Evolutionary conservation across 805 yeast species (phyloP).

Genomic region (Spathaspora hagerdaliae): DNA sequence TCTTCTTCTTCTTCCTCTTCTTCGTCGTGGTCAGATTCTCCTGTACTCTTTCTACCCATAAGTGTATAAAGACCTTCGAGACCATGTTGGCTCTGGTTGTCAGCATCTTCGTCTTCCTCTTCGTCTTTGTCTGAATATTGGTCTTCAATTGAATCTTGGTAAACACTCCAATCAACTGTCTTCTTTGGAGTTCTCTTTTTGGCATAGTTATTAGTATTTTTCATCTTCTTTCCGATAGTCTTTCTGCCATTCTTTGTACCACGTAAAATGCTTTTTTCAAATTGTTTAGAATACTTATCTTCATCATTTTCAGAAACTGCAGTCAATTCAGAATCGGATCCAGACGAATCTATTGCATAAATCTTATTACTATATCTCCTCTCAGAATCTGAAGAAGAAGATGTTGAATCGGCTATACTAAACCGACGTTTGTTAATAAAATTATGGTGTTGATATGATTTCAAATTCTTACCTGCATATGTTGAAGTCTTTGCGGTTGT

Average conservation of each 20-base stretch:
- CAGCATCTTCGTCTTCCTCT: constrained; percentile 9
- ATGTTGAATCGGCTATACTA: constrained; percentile 32
- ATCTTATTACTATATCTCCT: constrained; percentile 1
- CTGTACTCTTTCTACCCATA: constrained; percentile 8
- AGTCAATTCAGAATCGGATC: constrained; percentile 34
- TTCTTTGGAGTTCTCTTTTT: constrained; percentile 21
- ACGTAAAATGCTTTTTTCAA: background rate
- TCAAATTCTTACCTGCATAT: constrained; percentile 32
- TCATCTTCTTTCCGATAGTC: constrained; percentile 6
- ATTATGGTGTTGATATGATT: constrained; percentile 14
- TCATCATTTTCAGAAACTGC: constrained; percentile 30
- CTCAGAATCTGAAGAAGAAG: constrained; percentile 21
- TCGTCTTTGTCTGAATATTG: constrained; percentile 11
- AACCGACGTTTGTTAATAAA: constrained; percentile 21
- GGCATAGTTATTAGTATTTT: constrained; percentile 6
- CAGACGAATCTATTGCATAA: constrained; percentile 1
- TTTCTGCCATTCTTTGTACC: constrained; percentile 8
- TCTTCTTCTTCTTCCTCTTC: constrained; percentile 16
- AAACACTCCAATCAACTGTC: constrained; percentile 15
- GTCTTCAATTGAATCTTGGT: constrained; percentile 13
- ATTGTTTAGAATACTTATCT: background rate
- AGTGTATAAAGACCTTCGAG: constrained; percentile 20
- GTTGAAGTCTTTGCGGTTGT: background rate
- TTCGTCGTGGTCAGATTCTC: constrained; percentile 8
- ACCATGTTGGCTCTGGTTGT: constrained; percentile 7